phyloP scores from a whole-genome alignment of 2,329 filamentous ascomycete species.

The Teratosphaeria pseudoeucalypti region DNA sequence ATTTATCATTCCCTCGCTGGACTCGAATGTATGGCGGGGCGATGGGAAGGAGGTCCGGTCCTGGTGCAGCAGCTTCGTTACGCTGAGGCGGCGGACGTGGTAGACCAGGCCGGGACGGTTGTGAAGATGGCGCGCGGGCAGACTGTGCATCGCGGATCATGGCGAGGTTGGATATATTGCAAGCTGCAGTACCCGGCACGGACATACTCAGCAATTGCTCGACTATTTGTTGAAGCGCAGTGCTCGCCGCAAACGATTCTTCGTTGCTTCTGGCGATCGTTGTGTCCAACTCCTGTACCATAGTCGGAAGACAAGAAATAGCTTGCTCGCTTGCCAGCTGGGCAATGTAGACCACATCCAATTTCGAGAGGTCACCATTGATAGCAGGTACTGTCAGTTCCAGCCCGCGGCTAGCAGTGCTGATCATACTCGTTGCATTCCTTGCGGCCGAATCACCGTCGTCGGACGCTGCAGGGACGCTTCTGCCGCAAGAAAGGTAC shows the following conservation, averaged over 20 bases:
- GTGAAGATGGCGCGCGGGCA: constrained; percentile 6
- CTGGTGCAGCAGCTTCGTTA: constrained; percentile 13
- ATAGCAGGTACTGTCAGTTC: constrained; percentile 1
- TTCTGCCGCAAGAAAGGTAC: background rate
- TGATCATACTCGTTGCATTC: background rate
- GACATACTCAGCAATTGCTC: constrained; percentile 5
- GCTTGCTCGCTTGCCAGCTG: constrained; percentile 26
- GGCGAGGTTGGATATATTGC: constrained; percentile 19
- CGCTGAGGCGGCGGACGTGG: constrained; percentile 22
- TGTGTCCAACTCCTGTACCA: constrained; percentile 3
- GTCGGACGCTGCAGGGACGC: background rate
- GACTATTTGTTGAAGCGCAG: background rate
- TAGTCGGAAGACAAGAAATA: constrained; percentile 6
- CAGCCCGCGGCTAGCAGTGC: background rate
- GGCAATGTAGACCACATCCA: constrained; percentile 23
- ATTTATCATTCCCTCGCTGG: constrained; percentile 55
- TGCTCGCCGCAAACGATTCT: background rate
- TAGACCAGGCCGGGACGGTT: constrained; percentile 13
- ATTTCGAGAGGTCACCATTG: constrained; percentile 13
- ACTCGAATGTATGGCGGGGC: constrained; percentile 62
- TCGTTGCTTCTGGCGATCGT: background rate
- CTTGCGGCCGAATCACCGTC: background rate
- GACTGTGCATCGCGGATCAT: constrained; percentile 13
- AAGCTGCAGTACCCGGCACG: constrained; percentile 8
- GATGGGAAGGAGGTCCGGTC: constrained; percentile 47